Base-by-base conservation (phyloP, 1,284 basidiomycete species). In the Spongiforma sp. region DNA sequence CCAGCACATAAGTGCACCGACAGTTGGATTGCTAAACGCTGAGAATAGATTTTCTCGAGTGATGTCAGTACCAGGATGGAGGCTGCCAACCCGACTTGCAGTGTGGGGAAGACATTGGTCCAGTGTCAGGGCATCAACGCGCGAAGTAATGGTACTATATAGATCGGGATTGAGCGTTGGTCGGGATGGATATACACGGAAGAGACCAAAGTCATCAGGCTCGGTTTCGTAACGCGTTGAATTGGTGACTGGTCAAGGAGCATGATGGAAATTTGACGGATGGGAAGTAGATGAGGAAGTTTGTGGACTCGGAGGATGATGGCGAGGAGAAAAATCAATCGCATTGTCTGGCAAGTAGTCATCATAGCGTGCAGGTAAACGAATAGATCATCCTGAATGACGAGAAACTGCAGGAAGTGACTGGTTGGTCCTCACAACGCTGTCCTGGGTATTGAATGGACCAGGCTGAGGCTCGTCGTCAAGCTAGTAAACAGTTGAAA, bases 1-100 rank as follows among this genome's bases (percentile, higher is more conserved):
- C 48, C 57, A 59, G 11, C 43, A 57, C 1, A 30, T 57, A 10
- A 57, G 56, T 6, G 48, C n/a, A 0, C 62, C 60, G 11, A 58
- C 43, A 3, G 54, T 57, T 4, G 62, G 58, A 12, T 50, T 64
- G 21, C 59, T 67, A 41, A 60, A 67, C 17, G 55, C 41, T 3
- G 50, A 56, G 24, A n/a, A 66, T 4, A 67, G 48, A 17, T 59
- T 59, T 2, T 67, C 21, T 6, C 2, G 43, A 4, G 52, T 62
- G 36, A 67, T 63, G 11, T 59, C 32, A n/a, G n/a, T n/a, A n/a
- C n/a, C n/a, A n/a, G n/a, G n/a, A n/a, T n/a, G n/a, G n/a, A n/a
- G n/a, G n/a, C n/a, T n/a, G n/a, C n/a, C n/a, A n/a, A n/a, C n/a
- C n/a, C n/a, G n/a, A n/a, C n/a, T n/a, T n/a, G n/a, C 10, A 10